Percentiles rank a stretch among this genome's conserved stretches.
Evolutionary conservation across 352 stramenopile species (phyloP).

Genomic region (Albugo candida): DNA sequence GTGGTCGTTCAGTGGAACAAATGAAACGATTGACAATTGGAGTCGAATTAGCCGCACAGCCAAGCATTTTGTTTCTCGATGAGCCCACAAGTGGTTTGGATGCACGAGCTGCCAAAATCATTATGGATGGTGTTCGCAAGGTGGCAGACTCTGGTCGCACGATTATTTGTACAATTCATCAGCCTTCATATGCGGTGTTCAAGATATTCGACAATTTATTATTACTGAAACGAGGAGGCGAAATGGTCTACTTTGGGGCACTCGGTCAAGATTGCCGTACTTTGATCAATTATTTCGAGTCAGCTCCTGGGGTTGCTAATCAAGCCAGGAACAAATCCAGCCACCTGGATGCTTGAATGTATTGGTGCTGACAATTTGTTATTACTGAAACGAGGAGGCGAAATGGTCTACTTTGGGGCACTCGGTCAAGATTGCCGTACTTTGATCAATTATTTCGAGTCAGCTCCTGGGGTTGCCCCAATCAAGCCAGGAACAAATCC

Average conservation of each 20-base stretch:
- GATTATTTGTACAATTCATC: conserved; percentile 86
- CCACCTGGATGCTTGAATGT: conserved; percentile 73
- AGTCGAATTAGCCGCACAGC: conserved; percentile 23
- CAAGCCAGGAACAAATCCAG: conserved; percentile 49
- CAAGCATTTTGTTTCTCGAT: conserved; percentile 31
- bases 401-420: conserved; percentile 73
- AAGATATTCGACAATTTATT: conserved; percentile 61
- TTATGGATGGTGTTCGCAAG: conserved; percentile 33
- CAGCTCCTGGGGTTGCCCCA: conserved; percentile 17
- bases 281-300: conserved; percentile 36
- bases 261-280: conserved; percentile 28
- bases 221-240: conserved; percentile 63
- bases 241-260: conserved; percentile 73
- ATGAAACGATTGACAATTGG: conserved; percentile 27
- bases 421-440: conserved; percentile 28
- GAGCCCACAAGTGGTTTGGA: conserved; percentile 54
- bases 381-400: conserved; percentile 63
- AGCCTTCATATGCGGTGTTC: conserved; percentile 80
- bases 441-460: conserved; percentile 36
- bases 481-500: conserved; percentile 27
- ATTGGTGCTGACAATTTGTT: conserved; percentile 58
- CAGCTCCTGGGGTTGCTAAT: conserved; percentile 24
- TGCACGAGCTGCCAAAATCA: conserved; percentile 29
- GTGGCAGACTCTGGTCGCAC: conserved; percentile 53
- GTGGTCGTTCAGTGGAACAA: conserved; percentile 23